A percentile compares a stretch with the other conserved stretches of the same genome.
phyloP scores from a whole-genome alignment of 441 rosid species.

The Aquilaria agallochum region DNA sequence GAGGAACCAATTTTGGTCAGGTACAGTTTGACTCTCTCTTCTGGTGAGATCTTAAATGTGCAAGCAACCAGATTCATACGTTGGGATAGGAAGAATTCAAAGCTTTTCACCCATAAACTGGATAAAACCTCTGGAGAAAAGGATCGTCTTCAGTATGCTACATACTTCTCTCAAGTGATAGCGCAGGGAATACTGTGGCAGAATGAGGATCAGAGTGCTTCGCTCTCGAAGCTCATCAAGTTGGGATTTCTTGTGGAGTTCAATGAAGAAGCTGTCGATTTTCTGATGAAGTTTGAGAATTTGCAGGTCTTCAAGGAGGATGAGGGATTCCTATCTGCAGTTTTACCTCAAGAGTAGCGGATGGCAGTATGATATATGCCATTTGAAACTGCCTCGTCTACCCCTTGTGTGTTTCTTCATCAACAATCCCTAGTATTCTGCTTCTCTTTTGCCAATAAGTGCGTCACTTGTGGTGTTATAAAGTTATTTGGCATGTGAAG shows the following conservation, averaged over 20 bases:
- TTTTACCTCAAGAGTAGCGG: constrained; percentile 25
- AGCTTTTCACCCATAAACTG: constrained; percentile 42
- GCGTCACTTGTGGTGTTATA: too few species aligned
- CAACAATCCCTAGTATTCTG: too few species aligned
- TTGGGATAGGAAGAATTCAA: constrained; percentile 53
- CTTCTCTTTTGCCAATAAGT: too few species aligned
- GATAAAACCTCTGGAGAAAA: constrained; percentile 29
- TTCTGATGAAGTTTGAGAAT: constrained; percentile 60
- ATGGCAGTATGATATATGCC: background rate
- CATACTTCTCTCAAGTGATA: constrained; percentile 43
- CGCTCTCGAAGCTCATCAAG: constrained; percentile 52
- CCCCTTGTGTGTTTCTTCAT: background rate
- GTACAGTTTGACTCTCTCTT: constrained; percentile 36
- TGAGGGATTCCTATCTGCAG: constrained; percentile 45
- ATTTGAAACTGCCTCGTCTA: background rate
- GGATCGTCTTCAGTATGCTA: constrained; percentile 45
- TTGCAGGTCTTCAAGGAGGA: constrained; percentile 52
- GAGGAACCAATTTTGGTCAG: constrained; percentile 28
- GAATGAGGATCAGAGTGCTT: constrained; percentile 38
- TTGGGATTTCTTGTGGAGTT: constrained; percentile 57
- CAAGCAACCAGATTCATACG: constrained; percentile 36
- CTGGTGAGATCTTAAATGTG: constrained; percentile 26
- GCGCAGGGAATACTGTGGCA: constrained; percentile 63
- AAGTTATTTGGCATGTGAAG: too few species aligned
- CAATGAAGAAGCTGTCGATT: constrained; percentile 46